phyloP scores from a whole-genome alignment of 192 early-diverging fungal species.

The Coemansia sp. region DNA sequence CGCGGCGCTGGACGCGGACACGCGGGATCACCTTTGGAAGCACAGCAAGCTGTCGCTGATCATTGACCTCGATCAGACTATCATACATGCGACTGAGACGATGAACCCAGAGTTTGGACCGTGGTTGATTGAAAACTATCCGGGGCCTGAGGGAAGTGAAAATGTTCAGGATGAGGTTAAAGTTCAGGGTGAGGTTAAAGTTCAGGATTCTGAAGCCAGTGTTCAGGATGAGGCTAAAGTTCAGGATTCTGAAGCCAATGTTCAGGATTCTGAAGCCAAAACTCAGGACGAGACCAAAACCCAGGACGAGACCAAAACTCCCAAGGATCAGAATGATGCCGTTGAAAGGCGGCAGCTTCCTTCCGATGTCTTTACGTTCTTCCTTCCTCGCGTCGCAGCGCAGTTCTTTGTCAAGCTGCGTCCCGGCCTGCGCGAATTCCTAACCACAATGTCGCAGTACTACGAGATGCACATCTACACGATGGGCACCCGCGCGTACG shows the following conservation, averaged over 20 bases:
- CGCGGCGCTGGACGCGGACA: conserved; percentile 16
- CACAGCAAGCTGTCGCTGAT: conserved; percentile 81
- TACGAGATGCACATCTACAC: conserved; percentile 99
- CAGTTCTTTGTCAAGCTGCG: conserved; percentile 86
- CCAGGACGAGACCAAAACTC: neutral
- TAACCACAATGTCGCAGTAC: conserved; percentile 60
- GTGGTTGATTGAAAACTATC: conserved; percentile 47
- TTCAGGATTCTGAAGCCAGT: no score
- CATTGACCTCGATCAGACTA: conserved; percentile 96
- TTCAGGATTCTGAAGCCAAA: neutral
- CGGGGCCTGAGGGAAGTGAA: conserved; percentile 11
- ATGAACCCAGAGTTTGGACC: conserved; percentile 24
- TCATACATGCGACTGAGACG: conserved; percentile 80
- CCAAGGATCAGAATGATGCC: neutral
- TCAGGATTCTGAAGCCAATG: neutral
- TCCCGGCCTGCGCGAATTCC: conserved; percentile 78
- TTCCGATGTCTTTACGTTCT: conserved; percentile 75
- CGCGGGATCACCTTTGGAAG: conserved; percentile 56
- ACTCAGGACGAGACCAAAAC: neutral
- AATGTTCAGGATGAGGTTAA: neutral
- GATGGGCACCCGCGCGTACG: conserved; percentile 95
- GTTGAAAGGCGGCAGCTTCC: conserved; percentile 14
- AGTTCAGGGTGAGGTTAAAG: neutral
- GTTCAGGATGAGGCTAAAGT: neutral
- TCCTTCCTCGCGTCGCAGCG: conserved; percentile 60